Evolutionary conservation across 2,329 filamentous ascomycete genomes (phyloP), one percentile per base, ranked within the genome.

Genomic region (Monosporascus sp.): DNA sequence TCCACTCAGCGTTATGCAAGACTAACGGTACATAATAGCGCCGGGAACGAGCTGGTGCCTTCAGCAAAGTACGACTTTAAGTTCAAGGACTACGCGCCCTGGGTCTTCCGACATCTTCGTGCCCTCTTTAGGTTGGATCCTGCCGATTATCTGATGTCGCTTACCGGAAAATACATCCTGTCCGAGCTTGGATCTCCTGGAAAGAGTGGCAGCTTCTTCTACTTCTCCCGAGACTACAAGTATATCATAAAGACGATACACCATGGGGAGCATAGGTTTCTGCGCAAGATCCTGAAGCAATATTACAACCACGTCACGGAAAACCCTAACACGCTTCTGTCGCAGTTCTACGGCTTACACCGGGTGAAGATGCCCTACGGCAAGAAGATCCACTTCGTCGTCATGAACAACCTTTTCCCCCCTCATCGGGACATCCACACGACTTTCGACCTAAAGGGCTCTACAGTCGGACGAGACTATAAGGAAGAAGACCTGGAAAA

Each of bases 171-270:
- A 74, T 99, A 99, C 72, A 97, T 99, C 52, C 80, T 99, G 59
- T 97, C 94, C 5, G 94, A 99, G 72, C 81, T 99, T 54, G 94
- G 94, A 37, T 97, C 94, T 4, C 94, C 94, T 1, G 94, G 94
- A 55, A 99, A 99, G 77, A 97, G 92, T 70, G 94, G 94, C 60
- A 97, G 92, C 72, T 99, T 99, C 76, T 99, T 99, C 76, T 99
- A 99, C 78, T 99, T 97, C 74, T 97, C 94, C 48, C 83, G 94
- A 65, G 94, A 99, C 74, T 99, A 99, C 80, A 97, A 97, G 74
- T 99, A 99, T 74, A 99, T 99, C 74, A 99, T 99, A 82, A 99
- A 99, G 75, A 99, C 94, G 22, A 97, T 99, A 62, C 94, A 99
- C 69, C 94, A 97, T 65, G 85, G 85, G 62, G 94, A 99, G 72